Base-by-base conservation (phyloP, 2,329 filamentous ascomycete genomes). In the Diplodia scrobiculata region DNA sequence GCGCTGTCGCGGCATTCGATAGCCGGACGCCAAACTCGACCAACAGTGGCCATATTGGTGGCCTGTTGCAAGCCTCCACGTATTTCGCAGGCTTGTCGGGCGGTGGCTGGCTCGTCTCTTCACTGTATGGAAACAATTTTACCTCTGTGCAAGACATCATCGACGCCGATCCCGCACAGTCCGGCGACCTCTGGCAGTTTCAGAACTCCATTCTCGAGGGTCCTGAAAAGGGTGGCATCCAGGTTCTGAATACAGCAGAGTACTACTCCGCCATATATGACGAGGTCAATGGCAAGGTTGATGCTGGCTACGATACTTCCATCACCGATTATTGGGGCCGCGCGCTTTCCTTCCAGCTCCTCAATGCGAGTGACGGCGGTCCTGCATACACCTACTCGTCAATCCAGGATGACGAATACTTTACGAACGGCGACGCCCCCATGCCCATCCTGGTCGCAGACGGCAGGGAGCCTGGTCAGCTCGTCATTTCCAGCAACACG, bases 291-390 rank as follows among this genome's bases (percentile, higher is more conserved):
- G 80, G 75, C 3, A 95, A 94, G 78, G 72, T 73, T 1, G 76
- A 88, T 67, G 89, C 88, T 17, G 86, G 87, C 0, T 93, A 83
- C 73, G 74, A 77, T 27, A 86, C 85, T 3, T 90, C 91, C 9
- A 83, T 97, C 66, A 97, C 93, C 0, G 93, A 97, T 79, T 92
- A 92, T 76, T 96, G 92, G 82, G 91, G 91, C 32, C 89, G 92
- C 67, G 91, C 91, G 54, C 83, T 97, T n/a, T 89, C 89, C 1
- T 96, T 90, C 78, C 92, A 97, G 79, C 84, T 97, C 55, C 85
- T 97, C 74, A 90, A 94, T 73, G 89, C 86, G 5, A 84, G 83
- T 0, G 79, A 90, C 68, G 93, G 92, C 47, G 92, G 91, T 0
- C 86, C 89, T 19, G 83, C 81, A 14, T 92, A 89, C 73, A 97